Base-by-base conservation (phyloP, 441 rosid species). In the Eruca vesicaria region DNA sequence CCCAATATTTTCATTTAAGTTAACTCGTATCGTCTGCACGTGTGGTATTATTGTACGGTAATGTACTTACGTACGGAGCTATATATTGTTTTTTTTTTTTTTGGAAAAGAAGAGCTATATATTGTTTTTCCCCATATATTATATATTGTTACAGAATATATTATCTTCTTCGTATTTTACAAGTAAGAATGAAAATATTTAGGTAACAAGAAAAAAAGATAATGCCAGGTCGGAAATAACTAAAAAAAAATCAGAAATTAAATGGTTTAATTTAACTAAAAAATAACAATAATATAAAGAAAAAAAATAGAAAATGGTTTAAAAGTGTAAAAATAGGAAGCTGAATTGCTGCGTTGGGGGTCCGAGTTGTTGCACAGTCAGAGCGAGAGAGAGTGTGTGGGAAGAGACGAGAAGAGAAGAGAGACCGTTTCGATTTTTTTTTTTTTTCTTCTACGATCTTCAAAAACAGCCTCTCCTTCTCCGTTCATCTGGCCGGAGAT, bases 311-410 rank as follows among this genome's bases (percentile, higher is more conserved):
- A 55, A 56, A 67, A 31, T 31, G 1, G 61, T 2, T 23, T 41
- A 74, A 35, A 48, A 3, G 21, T 31, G 61, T 43, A 66, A 75
- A 67, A 74, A 74, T 74, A 66, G 72, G 69, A 16, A 68, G 73
- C 14, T 67, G 73, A 60, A 38, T 63, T 63, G 70, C 18, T 69
- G 79, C 70, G 65, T 76, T 76, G 58, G 78, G 66, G 29, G 29
- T 59, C 23, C 20, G 79, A 69, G n/a, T n/a, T n/a, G 74, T 53
- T 57, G 33, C 19, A 63, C 71, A 76, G 79, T 61, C n/a, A n/a
- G n/a, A 56, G 74, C n/a, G n/a, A n/a, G 48, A 66, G 79, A 76
- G 75, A 76, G 71, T 55, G 62, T 41, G 74, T 11, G 32, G 20
- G 68, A n/a, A n/a, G n/a, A n/a, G n/a, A n/a, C n/a, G 62, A 41